A percentile compares a stretch with the other conserved stretches of the same genome.
Conservation (phyloP, 1,284 basidiomycete genomes). For the Malassezia caprae region DNA sequence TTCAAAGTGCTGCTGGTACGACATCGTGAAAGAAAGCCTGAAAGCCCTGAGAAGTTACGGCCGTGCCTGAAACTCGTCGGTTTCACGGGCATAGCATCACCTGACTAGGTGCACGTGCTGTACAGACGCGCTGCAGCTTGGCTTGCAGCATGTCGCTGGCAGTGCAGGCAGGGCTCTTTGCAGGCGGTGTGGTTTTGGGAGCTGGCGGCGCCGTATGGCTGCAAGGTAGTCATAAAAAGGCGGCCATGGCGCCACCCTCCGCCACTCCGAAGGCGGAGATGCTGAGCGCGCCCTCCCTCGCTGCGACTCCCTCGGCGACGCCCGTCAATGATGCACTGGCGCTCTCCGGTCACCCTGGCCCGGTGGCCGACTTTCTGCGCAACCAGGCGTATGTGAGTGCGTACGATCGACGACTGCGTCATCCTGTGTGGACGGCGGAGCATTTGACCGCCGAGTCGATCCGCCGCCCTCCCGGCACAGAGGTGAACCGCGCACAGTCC, state of each 20-base stretch:
- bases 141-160: conserved; percentile 63
- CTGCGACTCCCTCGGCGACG: neutral
- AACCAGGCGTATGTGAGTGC: conserved; percentile 74
- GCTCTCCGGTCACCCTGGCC: conserved; percentile 55
- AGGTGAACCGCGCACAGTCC: conserved; percentile 55
- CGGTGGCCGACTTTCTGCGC: conserved; percentile 67
- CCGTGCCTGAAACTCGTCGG: neutral
- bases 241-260: neutral
- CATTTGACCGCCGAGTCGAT: conserved; percentile 66
- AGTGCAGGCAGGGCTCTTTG: conserved; percentile 76
- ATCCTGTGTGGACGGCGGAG: conserved; percentile 92
- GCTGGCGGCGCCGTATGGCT: conserved; percentile 51
- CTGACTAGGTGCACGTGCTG: neutral
- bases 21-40: conserved; percentile 3
- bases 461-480: conserved; percentile 35
- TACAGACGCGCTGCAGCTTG: neutral
- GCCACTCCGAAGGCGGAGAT: conserved; percentile 27
- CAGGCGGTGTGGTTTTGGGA: conserved; percentile 61
- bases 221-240: neutral
- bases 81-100: neutral
- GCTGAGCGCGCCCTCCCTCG: neutral
- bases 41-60: neutral
- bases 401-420: conserved; percentile 79
- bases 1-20: conserved; percentile 8
- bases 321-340: conserved; percentile 11